Percentiles rank a stretch among this genome's conserved stretches.
These are phyloP conservation scores for Lasiosphaeriaceae sp. DNA, from an alignment of 495 filamentous ascomycete genomes.

Conservation along the genomic window DNA sequence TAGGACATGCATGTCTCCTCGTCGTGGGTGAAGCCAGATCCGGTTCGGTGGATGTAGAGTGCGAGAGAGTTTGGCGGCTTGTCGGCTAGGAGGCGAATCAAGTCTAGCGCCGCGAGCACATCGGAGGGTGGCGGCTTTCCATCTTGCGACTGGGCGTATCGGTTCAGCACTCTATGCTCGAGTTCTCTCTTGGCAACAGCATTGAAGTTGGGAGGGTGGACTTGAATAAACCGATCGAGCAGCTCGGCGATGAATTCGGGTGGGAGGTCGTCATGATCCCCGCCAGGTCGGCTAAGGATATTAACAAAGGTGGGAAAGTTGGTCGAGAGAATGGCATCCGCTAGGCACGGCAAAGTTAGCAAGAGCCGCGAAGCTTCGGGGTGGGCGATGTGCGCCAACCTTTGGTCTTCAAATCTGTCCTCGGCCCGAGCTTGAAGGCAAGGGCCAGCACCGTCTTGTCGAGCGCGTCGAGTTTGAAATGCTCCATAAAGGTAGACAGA, in stretches of 20 bases:
- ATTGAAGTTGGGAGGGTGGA: constrained; percentile 77
- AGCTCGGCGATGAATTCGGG: constrained; percentile 67
- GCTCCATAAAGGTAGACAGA: constrained; percentile 83
- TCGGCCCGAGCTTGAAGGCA: constrained; percentile 76
- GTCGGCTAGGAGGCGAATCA: constrained; percentile 62
- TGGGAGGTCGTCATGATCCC: constrained; percentile 58
- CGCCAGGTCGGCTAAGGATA: constrained; percentile 56
- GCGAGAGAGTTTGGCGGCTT: constrained; percentile 64
- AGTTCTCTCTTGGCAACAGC: constrained; percentile 68
- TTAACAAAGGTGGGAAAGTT: constrained; percentile 72
- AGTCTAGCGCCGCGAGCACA: constrained; percentile 67
- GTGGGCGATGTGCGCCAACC: constrained; percentile 51
- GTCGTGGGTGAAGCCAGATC: constrained; percentile 53
- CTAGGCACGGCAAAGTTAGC: constrained; percentile 47
- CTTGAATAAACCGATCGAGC: constrained; percentile 75
- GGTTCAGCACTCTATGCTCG: constrained; percentile 58
- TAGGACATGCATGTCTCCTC: constrained; percentile 48
- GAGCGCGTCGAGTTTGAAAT: constrained; percentile 85
- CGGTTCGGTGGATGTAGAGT: constrained; percentile 70
- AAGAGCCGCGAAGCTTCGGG: constrained; percentile 1
- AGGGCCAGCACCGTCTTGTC: constrained; percentile 85
- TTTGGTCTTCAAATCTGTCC: constrained; percentile 80
- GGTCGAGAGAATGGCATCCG: constrained; percentile 75
- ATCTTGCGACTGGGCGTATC: constrained; percentile 56
- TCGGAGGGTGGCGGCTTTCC: constrained; percentile 62